Evolutionary conservation across 441 rosid species (phyloP), one percentile per base, ranked within the genome.

Genomic region (Pelargonium cotyledonis): DNA sequence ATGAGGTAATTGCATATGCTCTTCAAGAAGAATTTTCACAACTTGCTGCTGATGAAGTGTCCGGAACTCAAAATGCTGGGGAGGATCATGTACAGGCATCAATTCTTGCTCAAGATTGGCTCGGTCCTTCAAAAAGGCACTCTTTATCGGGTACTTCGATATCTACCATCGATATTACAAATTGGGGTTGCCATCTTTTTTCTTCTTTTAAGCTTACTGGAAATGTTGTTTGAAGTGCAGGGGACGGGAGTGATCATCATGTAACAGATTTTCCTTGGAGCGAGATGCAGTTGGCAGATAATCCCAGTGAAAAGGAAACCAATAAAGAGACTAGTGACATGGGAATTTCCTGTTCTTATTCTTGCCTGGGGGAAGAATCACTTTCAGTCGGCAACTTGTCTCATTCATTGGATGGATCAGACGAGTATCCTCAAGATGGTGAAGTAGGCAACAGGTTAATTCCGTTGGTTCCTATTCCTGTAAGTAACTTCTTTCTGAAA

Each of bases 381-480:
- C 51, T n/a, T 18, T 49, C 26, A 26, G 75, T 66, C 71, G 86
- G 88, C 69, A 87, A 86, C 21, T 55, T 74, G 21, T 61, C 64
- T 44, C 70, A 57, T 74, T 68, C 75, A 57, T 78, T 87, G 6
- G 88, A 85, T 49, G 70, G 80, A 60, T 86, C 78, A 29, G 91
- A 89, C 72, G 95, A 86, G 70, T 85, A 63, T 73, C 69, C 81
- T 18, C 82, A 86, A 77, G 96, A 88, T 82, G 88, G 84, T 70
- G 95, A 86, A 79, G 84, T 90, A 74, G 97, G 92, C 72, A 90
- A 88, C 81, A 86, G 95, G 73, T 67, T 95, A 76, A 82, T 86
- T 80, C 84, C 86, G 63, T 88, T 94, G 97, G 82, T 85, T 74
- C 90, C 97, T 70, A 70, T 92, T 83, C 88, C 97, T 67, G 98